Percentiles rank a stretch among this genome's conserved stretches.
Conservation (phyloP, 805 yeast genomes). For the Hemisphaericaspora nanyangensis region DNA sequence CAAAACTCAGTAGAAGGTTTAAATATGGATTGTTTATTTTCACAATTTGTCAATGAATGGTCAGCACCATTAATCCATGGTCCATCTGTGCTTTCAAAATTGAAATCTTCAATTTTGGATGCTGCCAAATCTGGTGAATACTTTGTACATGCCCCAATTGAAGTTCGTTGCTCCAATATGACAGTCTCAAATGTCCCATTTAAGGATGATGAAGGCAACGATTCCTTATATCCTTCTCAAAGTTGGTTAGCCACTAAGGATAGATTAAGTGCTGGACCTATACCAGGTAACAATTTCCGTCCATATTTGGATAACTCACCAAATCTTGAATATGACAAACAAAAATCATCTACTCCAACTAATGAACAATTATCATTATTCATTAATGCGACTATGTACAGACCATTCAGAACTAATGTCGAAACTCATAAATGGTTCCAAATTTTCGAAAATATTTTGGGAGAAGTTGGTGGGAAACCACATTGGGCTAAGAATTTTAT, state of each 20-base stretch:
- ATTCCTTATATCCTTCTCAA: slow-evolving; percentile 38
- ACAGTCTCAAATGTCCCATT: slow-evolving; percentile 44
- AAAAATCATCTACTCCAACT: slow-evolving; percentile 43
- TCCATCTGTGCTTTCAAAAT: slow-evolving; percentile 59
- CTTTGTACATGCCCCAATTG: slow-evolving; percentile 93
- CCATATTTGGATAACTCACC: slow-evolving; percentile 86
- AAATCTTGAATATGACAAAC: slow-evolving; percentile 47
- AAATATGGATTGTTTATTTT: slow-evolving; percentile 92
- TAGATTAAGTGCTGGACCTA: slow-evolving; percentile 63
- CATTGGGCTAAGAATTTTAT: slow-evolving; percentile 98
- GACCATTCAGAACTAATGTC: slow-evolving; percentile 81
- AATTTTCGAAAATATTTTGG: slow-evolving; percentile 75
- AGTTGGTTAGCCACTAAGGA: slow-evolving; percentile 53
- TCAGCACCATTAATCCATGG: slow-evolving; percentile 86
- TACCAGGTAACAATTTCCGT: slow-evolving; percentile 77
- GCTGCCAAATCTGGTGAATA: slow-evolving; percentile 62
- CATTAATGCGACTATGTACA: slow-evolving; percentile 90
- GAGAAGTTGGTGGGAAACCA: slow-evolving; percentile 84
- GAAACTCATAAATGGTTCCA: slow-evolving; percentile 78
- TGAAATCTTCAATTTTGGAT: slow-evolving; percentile 55
- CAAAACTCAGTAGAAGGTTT: slow-evolving; percentile 81
- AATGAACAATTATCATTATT: slow-evolving; percentile 80
- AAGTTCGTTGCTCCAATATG: slow-evolving; percentile 89
- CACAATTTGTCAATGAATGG: slow-evolving; percentile 96
- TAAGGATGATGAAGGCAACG: slow-evolving; percentile 32